Evolutionary conservation across 768 basidiomycete species (phyloP), one percentile per base, ranked within the genome.

Genomic region (Guyanaporus albipodus): DNA sequence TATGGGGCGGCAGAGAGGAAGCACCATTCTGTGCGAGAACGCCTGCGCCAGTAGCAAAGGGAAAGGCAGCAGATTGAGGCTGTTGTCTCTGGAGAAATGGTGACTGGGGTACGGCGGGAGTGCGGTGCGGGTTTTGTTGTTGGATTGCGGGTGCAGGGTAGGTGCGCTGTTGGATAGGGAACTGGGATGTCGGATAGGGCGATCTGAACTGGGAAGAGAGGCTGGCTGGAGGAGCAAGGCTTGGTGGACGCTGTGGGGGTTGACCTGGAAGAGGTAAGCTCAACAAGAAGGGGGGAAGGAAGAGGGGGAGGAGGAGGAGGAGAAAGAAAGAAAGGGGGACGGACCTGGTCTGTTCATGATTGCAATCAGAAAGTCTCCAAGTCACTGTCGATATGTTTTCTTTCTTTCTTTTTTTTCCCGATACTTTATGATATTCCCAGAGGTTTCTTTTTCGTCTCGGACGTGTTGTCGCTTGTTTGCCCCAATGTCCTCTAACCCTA

Each of bases 231-330:
- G 83, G 79, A 9, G 77, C 76, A 48, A 88, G 77, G 66, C 77
- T 85, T 54, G 87, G 85, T 41, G 87, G 85, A 65, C 87, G 76
- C 67, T 88, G 87, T 59, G 84, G 85, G 43, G 86, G 85, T 77
- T 87, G 87, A 60, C 85, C 85, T 88, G 64, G 50, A 42, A 44
- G 37, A 46, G 39, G 64, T 53, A 57, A 64, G 49, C 50, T 2
- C n/a, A n/a, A n/a, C n/a, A n/a, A 2, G 63, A 46, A 52, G 47
- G 46, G 43, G 45, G 11, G 17, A 27, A 47, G 44, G 26, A 44
- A 32, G 47, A 37, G 8, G 61, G 46, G 53, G 49, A 46, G 47
- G 46, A n/a, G 6, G 21, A 47, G 15, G 17, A 23, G 44, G 44
- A 46, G 41, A 24, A 42, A 38, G 41, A 37, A 40, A 31, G 48